Evolutionary conservation across 2,329 filamentous ascomycete species (phyloP).

Genomic region (Dothidotthia symphoricarpi): DNA sequence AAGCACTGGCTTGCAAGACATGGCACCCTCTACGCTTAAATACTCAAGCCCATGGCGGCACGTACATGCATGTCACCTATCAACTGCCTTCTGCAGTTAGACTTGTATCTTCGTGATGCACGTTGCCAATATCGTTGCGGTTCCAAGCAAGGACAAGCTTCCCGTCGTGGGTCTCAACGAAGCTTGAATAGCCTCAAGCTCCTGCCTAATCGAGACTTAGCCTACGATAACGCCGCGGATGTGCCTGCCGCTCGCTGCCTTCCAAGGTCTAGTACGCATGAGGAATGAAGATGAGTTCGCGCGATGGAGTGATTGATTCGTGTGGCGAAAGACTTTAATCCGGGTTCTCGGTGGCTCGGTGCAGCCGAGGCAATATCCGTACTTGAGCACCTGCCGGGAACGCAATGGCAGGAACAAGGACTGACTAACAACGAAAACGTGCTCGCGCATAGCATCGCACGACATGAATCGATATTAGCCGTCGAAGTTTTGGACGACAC

Average conservation of each 20-base stretch:
- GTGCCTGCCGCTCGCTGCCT: constrained; percentile 5
- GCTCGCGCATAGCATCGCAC: background rate
- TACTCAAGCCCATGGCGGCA: background rate
- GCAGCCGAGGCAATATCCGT: constrained; percentile 7
- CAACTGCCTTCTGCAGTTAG: constrained; percentile 11
- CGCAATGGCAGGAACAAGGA: constrained; percentile 1
- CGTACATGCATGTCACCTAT: constrained; percentile 1
- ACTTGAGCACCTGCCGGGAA: constrained; percentile 9
- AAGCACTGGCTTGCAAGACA: constrained; percentile 4
- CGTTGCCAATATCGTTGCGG: constrained; percentile 3
- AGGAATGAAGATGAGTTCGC: constrained; percentile 2
- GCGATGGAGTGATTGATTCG: constrained; percentile 2
- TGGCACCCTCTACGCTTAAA: constrained; percentile 3
- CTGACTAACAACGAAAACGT: constrained; percentile 2
- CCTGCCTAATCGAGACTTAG: constrained; percentile 7
- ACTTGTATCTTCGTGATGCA: background rate
- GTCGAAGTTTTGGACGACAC: no score
- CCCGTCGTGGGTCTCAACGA: constrained; percentile 1
- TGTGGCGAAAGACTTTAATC: background rate
- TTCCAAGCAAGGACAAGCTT: constrained; percentile 11
- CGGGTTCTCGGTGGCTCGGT: background rate
- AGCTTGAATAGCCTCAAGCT: constrained; percentile 8
- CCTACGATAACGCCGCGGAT: constrained; percentile 2
- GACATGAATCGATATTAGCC: no score
- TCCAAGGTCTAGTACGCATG: constrained; percentile 1